A percentile compares a stretch with the other conserved stretches of the same genome.
Evolutionary conservation across 495 filamentous ascomycete species (phyloP).

Genomic region (Mytilinidion resinicola): DNA sequence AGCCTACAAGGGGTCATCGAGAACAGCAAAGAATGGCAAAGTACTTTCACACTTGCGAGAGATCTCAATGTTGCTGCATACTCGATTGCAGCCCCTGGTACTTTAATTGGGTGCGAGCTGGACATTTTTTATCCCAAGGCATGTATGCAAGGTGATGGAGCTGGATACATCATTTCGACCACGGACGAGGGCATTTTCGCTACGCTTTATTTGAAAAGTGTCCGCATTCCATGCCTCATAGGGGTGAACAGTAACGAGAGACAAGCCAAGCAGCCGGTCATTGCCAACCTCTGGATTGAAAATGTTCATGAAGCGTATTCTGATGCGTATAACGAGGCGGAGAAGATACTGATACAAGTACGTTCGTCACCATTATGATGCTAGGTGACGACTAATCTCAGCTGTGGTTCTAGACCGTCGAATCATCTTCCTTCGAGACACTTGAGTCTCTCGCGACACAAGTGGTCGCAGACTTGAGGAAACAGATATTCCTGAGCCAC

Average conservation of each 20-base stretch:
- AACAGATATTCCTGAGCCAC: slow-evolving; percentile 29
- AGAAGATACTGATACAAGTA: slow-evolving; percentile 44
- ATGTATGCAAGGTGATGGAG: slow-evolving; percentile 33
- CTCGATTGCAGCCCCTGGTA: slow-evolving; percentile 2
- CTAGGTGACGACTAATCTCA: slow-evolving; percentile 16
- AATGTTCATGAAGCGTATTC: slow-evolving; percentile 25
- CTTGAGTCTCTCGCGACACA: slow-evolving; percentile 53
- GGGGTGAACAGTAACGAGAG: slow-evolving; percentile 58
- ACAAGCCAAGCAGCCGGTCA: slow-evolving; percentile 50
- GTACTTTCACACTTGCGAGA: slow-evolving; percentile 2
- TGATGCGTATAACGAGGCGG: slow-evolving; percentile 45
- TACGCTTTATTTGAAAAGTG: slow-evolving; percentile 33
- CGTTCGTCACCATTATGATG: neutral
- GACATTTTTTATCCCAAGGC: slow-evolving; percentile 33
- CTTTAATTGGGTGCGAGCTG: slow-evolving; percentile 8
- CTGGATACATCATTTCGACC: neutral
- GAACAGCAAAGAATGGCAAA: slow-evolving; percentile 8
- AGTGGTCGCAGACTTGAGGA: slow-evolving; percentile 39
- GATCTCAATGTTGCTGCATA: neutral
- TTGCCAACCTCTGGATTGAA: slow-evolving; percentile 51
- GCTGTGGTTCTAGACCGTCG: slow-evolving; percentile 40
- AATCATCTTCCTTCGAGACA: slow-evolving; percentile 54
- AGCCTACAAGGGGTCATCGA: slow-evolving; percentile 38
- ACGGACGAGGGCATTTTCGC: slow-evolving; percentile 9
- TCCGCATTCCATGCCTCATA: slow-evolving; percentile 53